phyloP scores from a whole-genome alignment of 495 filamentous ascomycete species.

The Sordaria brevicollis region DNA sequence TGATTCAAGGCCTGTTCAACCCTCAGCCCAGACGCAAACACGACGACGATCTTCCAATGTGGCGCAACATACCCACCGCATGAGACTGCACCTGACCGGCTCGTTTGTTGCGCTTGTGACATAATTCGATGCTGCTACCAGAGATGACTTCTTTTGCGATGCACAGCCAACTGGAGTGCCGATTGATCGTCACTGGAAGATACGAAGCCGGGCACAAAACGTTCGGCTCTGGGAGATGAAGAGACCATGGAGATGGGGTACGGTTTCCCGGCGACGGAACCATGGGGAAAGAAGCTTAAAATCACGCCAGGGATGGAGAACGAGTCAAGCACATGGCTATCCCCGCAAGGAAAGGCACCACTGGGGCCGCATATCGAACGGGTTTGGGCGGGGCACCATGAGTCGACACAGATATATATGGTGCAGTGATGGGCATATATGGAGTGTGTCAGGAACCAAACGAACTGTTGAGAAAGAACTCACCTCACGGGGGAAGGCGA shows the following conservation, averaged over 20 bases:
- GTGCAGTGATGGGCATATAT: constrained; percentile 2
- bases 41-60: background rate
- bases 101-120: background rate
- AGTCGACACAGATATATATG: constrained; percentile 1
- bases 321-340: constrained; percentile 1
- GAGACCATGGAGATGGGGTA: no score
- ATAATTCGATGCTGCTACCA: background rate
- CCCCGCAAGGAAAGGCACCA: constrained; percentile 9
- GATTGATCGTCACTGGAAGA: background rate
- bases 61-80: background rate
- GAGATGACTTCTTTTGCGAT: background rate
- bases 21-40: background rate
- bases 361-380: constrained; percentile 6
- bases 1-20: background rate
- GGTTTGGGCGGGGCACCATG: background rate
- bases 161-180: background rate
- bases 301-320: background rate
- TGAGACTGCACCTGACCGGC: background rate
- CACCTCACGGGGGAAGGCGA: constrained; percentile 38
- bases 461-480: constrained; percentile 15
- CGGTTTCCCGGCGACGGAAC: background rate
- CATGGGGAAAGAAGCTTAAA: background rate
- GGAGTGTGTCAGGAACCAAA: background rate
- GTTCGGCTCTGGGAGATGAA: no score
- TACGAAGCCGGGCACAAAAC: no score